Evolutionary conservation across 1,284 basidiomycete species (phyloP).

Genomic region (Schizophyllum amplum): DNA sequence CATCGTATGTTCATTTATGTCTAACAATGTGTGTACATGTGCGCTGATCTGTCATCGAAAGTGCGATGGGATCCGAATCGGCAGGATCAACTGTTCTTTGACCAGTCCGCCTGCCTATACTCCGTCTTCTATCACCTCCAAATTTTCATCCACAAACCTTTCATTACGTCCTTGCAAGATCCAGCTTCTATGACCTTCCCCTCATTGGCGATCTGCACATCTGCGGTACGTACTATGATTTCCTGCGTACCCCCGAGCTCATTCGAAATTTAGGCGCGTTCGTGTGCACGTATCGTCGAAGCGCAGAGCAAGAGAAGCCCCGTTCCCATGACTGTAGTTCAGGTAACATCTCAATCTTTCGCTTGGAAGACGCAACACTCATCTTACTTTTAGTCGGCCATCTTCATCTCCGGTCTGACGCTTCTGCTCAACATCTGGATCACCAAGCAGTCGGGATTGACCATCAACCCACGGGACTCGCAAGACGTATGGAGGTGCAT

Average conservation of each 20-base stretch:
- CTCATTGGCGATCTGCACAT: constrained; percentile 45
- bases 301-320: constrained; percentile 10
- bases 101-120: constrained; percentile 38
- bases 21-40: neutral
- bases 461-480: constrained; percentile 24
- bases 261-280: constrained; percentile 27
- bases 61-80: constrained; percentile 40
- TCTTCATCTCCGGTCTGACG: neutral
- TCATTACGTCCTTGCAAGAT: constrained; percentile 29
- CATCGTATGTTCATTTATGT: constrained; percentile 12
- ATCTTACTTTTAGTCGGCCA: neutral
- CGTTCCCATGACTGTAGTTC: neutral
- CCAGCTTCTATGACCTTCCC: constrained; percentile 23
- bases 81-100: constrained; percentile 29
- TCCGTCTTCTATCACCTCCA: constrained; percentile 37
- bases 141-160: constrained; percentile 44
- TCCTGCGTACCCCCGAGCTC: constrained; percentile 30
- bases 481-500: constrained; percentile 32
- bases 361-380: neutral
- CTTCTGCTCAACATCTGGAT: neutral
- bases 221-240: constrained; percentile 39
- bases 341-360: neutral
- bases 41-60: constrained; percentile 18
- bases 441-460: neutral
- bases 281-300: constrained; percentile 51